phyloP scores from a whole-genome alignment of 495 filamentous ascomycete species.

The Aspergillus olivimuriae region DNA sequence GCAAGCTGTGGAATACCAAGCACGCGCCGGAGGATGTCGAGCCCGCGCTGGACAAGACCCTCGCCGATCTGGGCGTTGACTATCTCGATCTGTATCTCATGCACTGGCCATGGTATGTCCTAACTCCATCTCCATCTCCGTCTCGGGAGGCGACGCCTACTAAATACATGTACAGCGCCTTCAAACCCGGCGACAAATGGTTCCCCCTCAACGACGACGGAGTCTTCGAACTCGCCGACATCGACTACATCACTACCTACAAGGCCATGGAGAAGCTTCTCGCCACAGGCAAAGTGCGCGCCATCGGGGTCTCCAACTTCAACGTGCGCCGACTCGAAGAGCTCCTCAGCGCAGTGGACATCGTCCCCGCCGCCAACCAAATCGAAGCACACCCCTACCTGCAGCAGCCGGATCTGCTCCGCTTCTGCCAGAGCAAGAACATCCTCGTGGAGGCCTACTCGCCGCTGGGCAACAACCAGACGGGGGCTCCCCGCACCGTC shows the following conservation, averaged over 20 bases:
- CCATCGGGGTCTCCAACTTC: conserved; percentile 57
- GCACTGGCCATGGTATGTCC: conserved; percentile 50
- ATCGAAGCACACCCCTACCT: conserved; percentile 61
- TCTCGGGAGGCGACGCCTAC: background rate
- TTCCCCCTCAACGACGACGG: conserved; percentile 37
- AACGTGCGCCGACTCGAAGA: conserved; percentile 38
- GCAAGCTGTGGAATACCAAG: conserved; percentile 53
- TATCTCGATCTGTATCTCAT: conserved; percentile 70
- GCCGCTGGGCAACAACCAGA: conserved; percentile 46
- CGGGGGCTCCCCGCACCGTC: conserved; percentile 30
- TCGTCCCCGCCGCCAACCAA: conserved; percentile 51
- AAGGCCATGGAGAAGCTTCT: conserved; percentile 55
- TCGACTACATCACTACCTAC: conserved; percentile 56
- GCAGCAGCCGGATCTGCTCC: conserved; percentile 42
- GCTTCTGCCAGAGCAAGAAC: conserved; percentile 40
- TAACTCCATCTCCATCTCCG: background rate
- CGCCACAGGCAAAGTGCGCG: conserved; percentile 47
- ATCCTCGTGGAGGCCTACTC: conserved; percentile 57
- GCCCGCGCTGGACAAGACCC: conserved; percentile 41
- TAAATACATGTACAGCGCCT: conserved; percentile 10
- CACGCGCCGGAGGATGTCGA: conserved; percentile 31
- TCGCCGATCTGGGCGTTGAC: conserved; percentile 53
- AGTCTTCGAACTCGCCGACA: conserved; percentile 27
- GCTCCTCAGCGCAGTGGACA: conserved; percentile 25
- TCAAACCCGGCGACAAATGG: conserved; percentile 24